Evolutionary conservation across 331 rosid species (phyloP).

Genomic region (Spiraea crenata): DNA sequence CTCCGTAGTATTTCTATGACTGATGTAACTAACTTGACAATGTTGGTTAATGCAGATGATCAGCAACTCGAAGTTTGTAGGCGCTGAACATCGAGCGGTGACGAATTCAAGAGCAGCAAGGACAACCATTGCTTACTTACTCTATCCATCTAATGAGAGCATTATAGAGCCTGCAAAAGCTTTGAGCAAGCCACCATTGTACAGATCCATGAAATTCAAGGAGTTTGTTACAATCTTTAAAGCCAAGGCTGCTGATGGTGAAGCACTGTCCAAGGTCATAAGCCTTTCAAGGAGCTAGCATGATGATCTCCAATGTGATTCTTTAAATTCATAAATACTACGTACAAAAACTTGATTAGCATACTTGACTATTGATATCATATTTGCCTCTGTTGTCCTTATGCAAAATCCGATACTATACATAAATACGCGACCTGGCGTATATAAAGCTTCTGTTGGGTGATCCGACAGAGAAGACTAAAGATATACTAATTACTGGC

Average conservation of each 20-base stretch:
- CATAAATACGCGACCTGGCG: not conserved
- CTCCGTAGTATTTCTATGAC: too few species aligned
- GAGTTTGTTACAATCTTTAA: slow-evolving; percentile 13
- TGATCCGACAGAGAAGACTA: too few species aligned
- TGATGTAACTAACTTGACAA: not conserved
- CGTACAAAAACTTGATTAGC: too few species aligned
- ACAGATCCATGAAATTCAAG: slow-evolving; percentile 3
- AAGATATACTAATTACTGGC: too few species aligned
- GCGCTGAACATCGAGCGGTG: slow-evolving; percentile 46
- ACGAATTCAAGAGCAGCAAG: slow-evolving; percentile 50
- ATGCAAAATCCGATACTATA: too few species aligned
- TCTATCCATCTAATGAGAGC: slow-evolving; percentile 50
- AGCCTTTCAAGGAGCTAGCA: not conserved
- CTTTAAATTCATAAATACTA: too few species aligned
- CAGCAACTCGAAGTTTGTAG: slow-evolving; percentile 45
- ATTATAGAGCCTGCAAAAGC: slow-evolving; percentile 46
- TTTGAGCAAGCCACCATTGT: slow-evolving; percentile 14
- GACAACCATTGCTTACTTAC: slow-evolving; percentile 46
- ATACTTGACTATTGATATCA: too few species aligned
- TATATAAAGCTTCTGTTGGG: not conserved
- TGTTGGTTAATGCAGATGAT: slow-evolving; percentile 32
- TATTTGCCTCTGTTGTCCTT: not conserved
- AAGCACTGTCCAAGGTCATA: slow-evolving; percentile 1
- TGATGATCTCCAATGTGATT: not conserved
- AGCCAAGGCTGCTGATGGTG: not conserved